Percentiles rank a stretch among this genome's conserved stretches.
Conservation (phyloP, 2,329 filamentous ascomycete species). For the Clarireedia sp. region DNA sequence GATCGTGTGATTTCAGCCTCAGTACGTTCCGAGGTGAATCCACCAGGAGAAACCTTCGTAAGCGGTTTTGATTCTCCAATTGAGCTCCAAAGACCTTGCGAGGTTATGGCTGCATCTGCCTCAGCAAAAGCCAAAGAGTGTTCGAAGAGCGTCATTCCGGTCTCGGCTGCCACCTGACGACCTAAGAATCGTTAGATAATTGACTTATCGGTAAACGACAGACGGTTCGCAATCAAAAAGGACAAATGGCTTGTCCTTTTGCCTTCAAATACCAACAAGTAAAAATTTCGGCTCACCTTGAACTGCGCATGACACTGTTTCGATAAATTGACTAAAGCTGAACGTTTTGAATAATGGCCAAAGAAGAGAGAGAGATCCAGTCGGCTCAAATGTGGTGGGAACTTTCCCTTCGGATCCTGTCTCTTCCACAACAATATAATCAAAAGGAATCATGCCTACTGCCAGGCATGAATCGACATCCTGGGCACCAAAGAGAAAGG, state of each 20-base stretch:
- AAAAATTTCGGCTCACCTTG: constrained; percentile 47
- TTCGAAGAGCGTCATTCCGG: constrained; percentile 93
- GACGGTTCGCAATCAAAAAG: neutral
- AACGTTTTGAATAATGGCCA: constrained; percentile 69
- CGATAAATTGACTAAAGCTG: constrained; percentile 74
- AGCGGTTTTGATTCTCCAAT: constrained; percentile 27
- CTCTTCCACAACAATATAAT: constrained; percentile 31
- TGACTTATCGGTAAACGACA: neutral
- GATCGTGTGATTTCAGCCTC: constrained; percentile 48
- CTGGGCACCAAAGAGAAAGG: constrained; percentile 63
- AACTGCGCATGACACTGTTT: constrained; percentile 79
- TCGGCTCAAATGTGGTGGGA: constrained; percentile 15
- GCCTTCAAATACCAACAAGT: neutral
- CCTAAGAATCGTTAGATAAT: constrained; percentile 5
- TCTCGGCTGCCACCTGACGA: constrained; percentile 70
- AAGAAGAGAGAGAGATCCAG: constrained; percentile 67
- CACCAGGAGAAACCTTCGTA: constrained; percentile 13
- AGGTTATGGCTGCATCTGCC: constrained; percentile 79
- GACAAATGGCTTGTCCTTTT: neutral
- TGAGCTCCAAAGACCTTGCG: constrained; percentile 65
- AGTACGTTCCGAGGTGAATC: constrained; percentile 24
- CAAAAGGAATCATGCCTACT: constrained; percentile 60
- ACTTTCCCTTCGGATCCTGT: constrained; percentile 5
- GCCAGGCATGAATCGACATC: constrained; percentile 69
- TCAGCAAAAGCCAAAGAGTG: constrained; percentile 94